Evolutionary conservation across 805 yeast genomes (phyloP).

Genomic region (Cyberlindnera meyerae): DNA sequence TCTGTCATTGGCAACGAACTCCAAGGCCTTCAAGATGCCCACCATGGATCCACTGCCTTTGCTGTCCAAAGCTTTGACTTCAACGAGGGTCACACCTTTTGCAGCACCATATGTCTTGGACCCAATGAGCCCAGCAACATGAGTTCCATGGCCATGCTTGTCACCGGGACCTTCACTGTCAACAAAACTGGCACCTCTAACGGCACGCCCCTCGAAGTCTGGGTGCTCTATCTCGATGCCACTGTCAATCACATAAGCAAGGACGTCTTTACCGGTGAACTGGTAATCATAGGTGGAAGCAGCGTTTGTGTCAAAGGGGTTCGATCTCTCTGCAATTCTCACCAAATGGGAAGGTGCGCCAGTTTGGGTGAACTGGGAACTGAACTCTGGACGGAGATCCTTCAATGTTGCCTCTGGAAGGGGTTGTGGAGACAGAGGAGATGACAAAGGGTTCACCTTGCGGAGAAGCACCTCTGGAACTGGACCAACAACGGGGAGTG

Average conservation of each 20-base stretch:
- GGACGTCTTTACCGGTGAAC: constrained; percentile 58
- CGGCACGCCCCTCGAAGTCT: constrained; percentile 60
- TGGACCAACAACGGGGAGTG: too few relatives aligned
- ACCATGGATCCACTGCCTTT: constrained; percentile 65
- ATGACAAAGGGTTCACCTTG: too few relatives aligned
- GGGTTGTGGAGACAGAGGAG: too few relatives aligned
- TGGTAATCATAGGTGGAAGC: constrained; percentile 29
- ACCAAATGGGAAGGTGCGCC: constrained; percentile 62
- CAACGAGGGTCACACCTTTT: constrained; percentile 61
- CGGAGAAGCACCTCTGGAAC: too few relatives aligned
- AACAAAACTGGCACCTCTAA: constrained; percentile 55
- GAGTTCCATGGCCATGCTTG: constrained; percentile 85
- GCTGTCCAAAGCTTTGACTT: constrained; percentile 61
- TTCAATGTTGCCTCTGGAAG: too few relatives aligned
- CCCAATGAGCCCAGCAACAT: constrained; percentile 86
- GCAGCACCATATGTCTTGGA: constrained; percentile 80
- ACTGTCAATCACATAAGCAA: constrained; percentile 77
- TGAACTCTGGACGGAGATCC: too few relatives aligned
- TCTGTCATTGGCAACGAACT: constrained; percentile 59
- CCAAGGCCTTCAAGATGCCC: constrained; percentile 58
- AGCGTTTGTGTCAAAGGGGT: constrained; percentile 6
- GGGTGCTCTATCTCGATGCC: constrained; percentile 60
- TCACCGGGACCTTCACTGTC: constrained; percentile 51
- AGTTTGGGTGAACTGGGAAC: too few relatives aligned
- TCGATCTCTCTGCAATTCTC: constrained; percentile 44